Evolutionary conservation across 148 eudicot species (phyloP).

Genomic region (Tetragonia tetragonoides): DNA sequence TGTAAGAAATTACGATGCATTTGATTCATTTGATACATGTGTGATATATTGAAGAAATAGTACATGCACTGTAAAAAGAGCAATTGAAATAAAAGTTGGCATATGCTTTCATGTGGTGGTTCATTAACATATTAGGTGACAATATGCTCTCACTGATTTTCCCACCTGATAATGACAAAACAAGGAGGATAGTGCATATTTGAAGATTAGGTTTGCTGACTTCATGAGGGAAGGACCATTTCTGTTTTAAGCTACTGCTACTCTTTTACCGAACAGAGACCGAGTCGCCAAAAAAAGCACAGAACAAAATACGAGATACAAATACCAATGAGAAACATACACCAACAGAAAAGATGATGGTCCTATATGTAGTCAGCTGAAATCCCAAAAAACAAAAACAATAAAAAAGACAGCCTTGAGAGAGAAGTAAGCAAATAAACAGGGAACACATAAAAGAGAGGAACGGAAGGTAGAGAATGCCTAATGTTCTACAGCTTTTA

Average conservation of each 20-base stretch:
- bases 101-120: background rate
- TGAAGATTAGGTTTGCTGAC: background rate
- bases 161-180: background rate
- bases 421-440: slow-evolving; percentile 34
- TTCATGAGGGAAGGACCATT: too few relatives aligned
- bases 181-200: background rate
- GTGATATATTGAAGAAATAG: background rate
- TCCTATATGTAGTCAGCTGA: background rate
- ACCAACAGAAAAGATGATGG: background rate
- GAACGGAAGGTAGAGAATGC: background rate
- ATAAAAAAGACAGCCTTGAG: background rate
- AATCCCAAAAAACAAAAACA: background rate
- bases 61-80: background rate
- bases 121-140: background rate
- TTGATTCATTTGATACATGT: background rate
- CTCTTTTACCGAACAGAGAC: too few relatives aligned
- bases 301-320: too few relatives aligned
- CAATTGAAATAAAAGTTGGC: slow-evolving; percentile 1
- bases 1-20: background rate
- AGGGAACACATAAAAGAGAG: slow-evolving; percentile 28
- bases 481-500: background rate
- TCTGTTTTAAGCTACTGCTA: too few relatives aligned
- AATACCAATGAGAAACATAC: background rate
- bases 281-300: too few relatives aligned
- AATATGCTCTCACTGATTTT: background rate